Conservation (phyloP, 2,329 filamentous ascomycete species). For the Pseudocercospora cruenta region DNA sequence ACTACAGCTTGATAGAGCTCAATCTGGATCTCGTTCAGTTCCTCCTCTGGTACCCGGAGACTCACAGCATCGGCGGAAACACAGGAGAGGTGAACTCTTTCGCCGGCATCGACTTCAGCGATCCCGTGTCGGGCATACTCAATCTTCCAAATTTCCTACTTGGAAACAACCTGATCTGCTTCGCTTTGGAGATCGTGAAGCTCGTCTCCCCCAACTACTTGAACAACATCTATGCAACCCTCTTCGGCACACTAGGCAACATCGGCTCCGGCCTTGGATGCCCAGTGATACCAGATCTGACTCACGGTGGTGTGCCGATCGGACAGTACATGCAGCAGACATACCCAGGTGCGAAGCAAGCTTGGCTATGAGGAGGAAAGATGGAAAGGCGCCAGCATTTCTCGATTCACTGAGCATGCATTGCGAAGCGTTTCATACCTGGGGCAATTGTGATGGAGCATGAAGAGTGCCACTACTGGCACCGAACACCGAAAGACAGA, state of each 20-base stretch:
- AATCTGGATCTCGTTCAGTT: constrained; percentile 8
- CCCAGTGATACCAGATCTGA: constrained; percentile 12
- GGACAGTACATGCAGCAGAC: not conserved
- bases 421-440: too few relatives aligned
- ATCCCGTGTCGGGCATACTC: constrained; percentile 9
- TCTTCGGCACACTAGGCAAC: not conserved
- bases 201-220: constrained; percentile 1
- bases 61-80: constrained; percentile 11
- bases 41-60: not conserved
- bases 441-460: too few relatives aligned
- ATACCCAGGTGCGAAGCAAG: constrained; percentile 8
- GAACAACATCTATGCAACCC: constrained; percentile 10
- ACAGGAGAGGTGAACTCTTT: constrained; percentile 4
- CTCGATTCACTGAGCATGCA: not conserved
- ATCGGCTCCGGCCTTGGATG: not conserved
- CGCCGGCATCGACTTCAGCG: constrained; percentile 6
- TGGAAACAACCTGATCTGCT: constrained; percentile 6
- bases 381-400: not conserved
- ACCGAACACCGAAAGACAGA: not conserved
- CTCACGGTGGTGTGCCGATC: constrained; percentile 1
- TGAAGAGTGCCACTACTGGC: not conserved
- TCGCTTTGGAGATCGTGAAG: constrained; percentile 8
- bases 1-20: constrained; percentile 2
- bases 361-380: not conserved
- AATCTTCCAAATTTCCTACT: not conserved